A percentile compares a stretch with the other conserved stretches of the same genome.
Conservation (phyloP, 1,284 basidiomycete species). For the Cutaneotrichosporon sp. region DNA sequence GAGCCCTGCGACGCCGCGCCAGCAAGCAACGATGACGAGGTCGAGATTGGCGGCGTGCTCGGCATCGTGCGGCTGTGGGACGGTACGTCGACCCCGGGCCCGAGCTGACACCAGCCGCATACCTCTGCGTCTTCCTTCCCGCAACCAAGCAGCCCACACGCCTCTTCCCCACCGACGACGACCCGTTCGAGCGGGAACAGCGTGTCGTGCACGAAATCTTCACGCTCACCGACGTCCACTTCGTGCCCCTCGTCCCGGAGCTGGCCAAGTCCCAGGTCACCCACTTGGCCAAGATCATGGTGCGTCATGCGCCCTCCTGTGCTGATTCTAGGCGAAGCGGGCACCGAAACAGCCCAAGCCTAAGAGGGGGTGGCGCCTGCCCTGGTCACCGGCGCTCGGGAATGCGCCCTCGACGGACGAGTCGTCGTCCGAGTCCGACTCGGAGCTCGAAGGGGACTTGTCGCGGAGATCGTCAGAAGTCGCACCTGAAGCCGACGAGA, state of each 20-base stretch:
- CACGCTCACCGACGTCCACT: constrained; percentile 40
- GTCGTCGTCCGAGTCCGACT: constrained; percentile 14
- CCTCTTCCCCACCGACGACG: constrained; percentile 34
- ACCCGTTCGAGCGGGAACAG: constrained; percentile 15
- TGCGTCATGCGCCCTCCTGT: background rate
- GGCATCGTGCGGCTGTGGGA: constrained; percentile 53
- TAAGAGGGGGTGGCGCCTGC: constrained; percentile 18
- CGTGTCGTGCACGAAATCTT: constrained; percentile 33
- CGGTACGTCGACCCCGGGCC: constrained; percentile 29
- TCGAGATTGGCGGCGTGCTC: constrained; percentile 49
- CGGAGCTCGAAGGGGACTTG: background rate
- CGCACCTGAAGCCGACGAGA: constrained; percentile 43
- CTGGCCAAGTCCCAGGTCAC: constrained; percentile 29
- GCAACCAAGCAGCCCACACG: constrained; percentile 27
- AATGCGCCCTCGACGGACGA: background rate
- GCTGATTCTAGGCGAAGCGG: constrained; percentile 25
- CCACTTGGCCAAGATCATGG: constrained; percentile 29
- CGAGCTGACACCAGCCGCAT: constrained; percentile 38
- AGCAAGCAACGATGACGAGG: constrained; percentile 19
- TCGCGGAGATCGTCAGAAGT: constrained; percentile 18
- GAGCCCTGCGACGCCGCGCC: constrained; percentile 24
- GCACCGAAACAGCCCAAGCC: constrained; percentile 21
- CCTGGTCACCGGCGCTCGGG: constrained; percentile 5
- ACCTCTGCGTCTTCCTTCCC: constrained; percentile 50
- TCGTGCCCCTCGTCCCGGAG: constrained; percentile 39